Evolutionary conservation across 768 basidiomycete genomes (phyloP).

Genomic region (Amanita pallidorosea): DNA sequence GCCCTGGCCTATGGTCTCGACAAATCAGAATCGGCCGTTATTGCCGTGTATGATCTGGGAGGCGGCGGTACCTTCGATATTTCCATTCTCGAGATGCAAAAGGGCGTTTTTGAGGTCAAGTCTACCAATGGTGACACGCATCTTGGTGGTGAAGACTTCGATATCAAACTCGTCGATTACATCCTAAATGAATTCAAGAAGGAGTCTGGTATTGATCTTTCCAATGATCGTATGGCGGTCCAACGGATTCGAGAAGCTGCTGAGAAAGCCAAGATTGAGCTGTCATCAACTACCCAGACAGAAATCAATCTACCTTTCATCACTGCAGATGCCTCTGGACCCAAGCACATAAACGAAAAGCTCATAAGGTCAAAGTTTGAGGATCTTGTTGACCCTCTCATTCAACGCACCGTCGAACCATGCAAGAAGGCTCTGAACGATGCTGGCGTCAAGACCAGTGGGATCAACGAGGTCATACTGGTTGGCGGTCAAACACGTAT

Average conservation of each 20-base stretch:
- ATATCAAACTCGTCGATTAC: slow-evolving; percentile 78
- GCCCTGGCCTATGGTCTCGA: slow-evolving; percentile 98
- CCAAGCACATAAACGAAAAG: slow-evolving; percentile 95
- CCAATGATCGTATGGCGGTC: slow-evolving; percentile 88
- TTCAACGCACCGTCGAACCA: slow-evolving; percentile 86
- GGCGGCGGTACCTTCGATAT: slow-evolving; percentile 99
- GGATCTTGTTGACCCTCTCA: slow-evolving; percentile 67
- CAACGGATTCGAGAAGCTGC: slow-evolving; percentile 99
- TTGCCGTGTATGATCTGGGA: slow-evolving; percentile 97
- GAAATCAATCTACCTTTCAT: slow-evolving; percentile 98
- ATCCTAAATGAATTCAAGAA: slow-evolving; percentile 93
- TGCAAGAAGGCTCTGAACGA: slow-evolving; percentile 96
- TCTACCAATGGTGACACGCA: slow-evolving; percentile 99
- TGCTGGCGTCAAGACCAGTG: slow-evolving; percentile 85
- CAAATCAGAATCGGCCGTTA: slow-evolving; percentile 71
- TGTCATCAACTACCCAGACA: slow-evolving; percentile 90
- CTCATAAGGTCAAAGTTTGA: slow-evolving; percentile 88
- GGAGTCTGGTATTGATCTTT: slow-evolving; percentile 73
- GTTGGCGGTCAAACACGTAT: slow-evolving; percentile 99
- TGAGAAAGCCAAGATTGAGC: slow-evolving; percentile 98
- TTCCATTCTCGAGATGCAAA: slow-evolving; percentile 98
- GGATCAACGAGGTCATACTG: slow-evolving; percentile 94
- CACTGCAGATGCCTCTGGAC: slow-evolving; percentile 88
- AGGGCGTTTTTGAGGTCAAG: slow-evolving; percentile 99
- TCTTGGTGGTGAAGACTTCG: slow-evolving; percentile 94